These are phyloP conservation scores for Pythium periplocum DNA, from an alignment of 352 stramenopile genomes.

Conservation along the genomic window DNA sequence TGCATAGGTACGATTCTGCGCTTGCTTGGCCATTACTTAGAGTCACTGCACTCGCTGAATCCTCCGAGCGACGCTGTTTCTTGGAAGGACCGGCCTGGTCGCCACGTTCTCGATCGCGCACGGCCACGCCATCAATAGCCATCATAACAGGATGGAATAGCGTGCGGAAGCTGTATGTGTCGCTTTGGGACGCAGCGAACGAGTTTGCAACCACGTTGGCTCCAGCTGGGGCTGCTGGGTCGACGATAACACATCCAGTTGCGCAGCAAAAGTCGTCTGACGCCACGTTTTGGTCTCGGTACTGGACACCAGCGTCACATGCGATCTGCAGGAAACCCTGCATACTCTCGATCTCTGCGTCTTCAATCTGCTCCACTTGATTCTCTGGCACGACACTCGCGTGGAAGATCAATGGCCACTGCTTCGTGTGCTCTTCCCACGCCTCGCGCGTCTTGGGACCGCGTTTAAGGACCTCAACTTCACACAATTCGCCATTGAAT, in stretches of 20 bases:
- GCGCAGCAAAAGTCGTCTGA: slow-evolving; percentile 33
- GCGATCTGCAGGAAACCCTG: slow-evolving; percentile 21
- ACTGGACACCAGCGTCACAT: slow-evolving; percentile 14
- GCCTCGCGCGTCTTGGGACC: slow-evolving; percentile 50
- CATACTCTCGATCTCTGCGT: slow-evolving; percentile 31
- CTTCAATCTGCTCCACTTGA: slow-evolving; percentile 32
- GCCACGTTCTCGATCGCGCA: slow-evolving; percentile 45
- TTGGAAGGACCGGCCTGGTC: slow-evolving; percentile 18
- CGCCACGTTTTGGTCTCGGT: slow-evolving; percentile 7
- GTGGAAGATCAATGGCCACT: slow-evolving; percentile 79
- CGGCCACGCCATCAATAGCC: slow-evolving; percentile 58
- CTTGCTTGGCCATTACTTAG: slow-evolving; percentile 6
- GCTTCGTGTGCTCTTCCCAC: slow-evolving; percentile 53
- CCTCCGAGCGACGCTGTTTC: slow-evolving; percentile 19
- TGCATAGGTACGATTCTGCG: slow-evolving; percentile 81
- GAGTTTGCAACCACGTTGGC: slow-evolving; percentile 27
- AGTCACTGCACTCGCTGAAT: background rate
- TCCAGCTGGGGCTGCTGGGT: slow-evolving; percentile 21
- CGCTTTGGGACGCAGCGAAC: background rate
- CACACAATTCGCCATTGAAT: slow-evolving; percentile 43
- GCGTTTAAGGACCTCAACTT: slow-evolving; percentile 45
- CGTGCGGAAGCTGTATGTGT: slow-evolving; percentile 30
- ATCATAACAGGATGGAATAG: slow-evolving; percentile 71
- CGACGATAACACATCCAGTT: slow-evolving; percentile 47
- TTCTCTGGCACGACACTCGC: slow-evolving; percentile 46